phyloP scores from a whole-genome alignment of 352 stramenopile species.

The Thraustotheca clavata region DNA sequence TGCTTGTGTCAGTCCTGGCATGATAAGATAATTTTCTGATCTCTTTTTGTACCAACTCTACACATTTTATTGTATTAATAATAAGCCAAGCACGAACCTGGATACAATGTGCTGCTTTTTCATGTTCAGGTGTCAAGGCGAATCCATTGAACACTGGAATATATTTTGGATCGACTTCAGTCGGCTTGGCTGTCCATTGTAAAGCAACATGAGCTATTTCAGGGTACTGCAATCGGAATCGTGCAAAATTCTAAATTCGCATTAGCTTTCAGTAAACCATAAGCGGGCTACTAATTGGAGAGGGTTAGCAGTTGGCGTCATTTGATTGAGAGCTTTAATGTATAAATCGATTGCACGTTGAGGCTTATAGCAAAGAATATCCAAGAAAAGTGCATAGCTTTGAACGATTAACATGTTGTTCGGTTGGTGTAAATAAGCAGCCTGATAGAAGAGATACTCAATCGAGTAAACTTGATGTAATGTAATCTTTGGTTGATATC shows the following conservation, averaged over 20 bases:
- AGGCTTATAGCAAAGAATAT: not conserved
- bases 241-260: not conserved
- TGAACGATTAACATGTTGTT: not conserved
- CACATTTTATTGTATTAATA: too few relatives aligned
- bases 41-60: not conserved
- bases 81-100: too few relatives aligned
- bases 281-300: not conserved
- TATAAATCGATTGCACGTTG: not conserved
- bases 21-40: not conserved
- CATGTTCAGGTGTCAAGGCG: not conserved
- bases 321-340: not conserved
- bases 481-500: not conserved
- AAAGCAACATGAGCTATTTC: not conserved
- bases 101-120: not conserved
- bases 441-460: constrained; percentile 5
- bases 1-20: not conserved
- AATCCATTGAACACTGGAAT: not conserved
- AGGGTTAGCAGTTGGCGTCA: not conserved
- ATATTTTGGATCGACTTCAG: not conserved
- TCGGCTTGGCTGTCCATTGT: not conserved
- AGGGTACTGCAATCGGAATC: not conserved
- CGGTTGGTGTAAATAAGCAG: not conserved
- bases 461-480: not conserved
- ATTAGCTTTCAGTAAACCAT: not conserved
- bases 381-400: not conserved